phyloP scores from a whole-genome alignment of 2,329 filamentous ascomycete genomes.

The Daldinia sp. region DNA sequence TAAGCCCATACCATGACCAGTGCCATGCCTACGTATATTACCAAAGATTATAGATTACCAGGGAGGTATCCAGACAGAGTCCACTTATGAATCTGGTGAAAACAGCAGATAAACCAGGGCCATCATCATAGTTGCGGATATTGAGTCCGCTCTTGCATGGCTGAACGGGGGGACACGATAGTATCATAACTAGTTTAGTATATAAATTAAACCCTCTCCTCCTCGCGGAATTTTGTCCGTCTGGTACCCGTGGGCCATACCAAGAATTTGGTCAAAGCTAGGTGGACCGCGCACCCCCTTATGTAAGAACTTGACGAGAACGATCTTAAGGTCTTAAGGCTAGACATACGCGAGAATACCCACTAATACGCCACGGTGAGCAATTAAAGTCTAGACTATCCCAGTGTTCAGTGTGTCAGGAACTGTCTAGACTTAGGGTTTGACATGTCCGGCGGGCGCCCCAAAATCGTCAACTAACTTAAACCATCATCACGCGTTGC shows the following conservation, averaged over 20 bases:
- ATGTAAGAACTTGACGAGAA: background rate
- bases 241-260: background rate
- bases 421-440: conserved; percentile 3
- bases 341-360: background rate
- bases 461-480: conserved; percentile 9
- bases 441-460: conserved; percentile 10
- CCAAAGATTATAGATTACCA: background rate
- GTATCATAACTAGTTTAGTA: conserved; percentile 5
- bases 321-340: background rate
- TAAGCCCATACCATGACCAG: background rate
- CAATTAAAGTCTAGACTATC: conserved; percentile 6
- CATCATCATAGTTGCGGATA: conserved; percentile 36
- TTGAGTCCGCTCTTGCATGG: conserved; percentile 34
- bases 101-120: background rate
- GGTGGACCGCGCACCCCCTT: background rate
- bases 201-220: background rate
- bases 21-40: conserved; percentile 9
- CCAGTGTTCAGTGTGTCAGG: background rate
- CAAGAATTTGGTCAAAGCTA: conserved; percentile 4
- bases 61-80: background rate
- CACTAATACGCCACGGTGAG: conserved; percentile 9
- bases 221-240: conserved; percentile 2
- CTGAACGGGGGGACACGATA: background rate
- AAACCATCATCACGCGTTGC: conserved; percentile 1
- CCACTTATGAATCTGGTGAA: conserved; percentile 4